Conservation (phyloP, 371 early-diverging fungal genomes). For the Mucor lusitanicus region DNA sequence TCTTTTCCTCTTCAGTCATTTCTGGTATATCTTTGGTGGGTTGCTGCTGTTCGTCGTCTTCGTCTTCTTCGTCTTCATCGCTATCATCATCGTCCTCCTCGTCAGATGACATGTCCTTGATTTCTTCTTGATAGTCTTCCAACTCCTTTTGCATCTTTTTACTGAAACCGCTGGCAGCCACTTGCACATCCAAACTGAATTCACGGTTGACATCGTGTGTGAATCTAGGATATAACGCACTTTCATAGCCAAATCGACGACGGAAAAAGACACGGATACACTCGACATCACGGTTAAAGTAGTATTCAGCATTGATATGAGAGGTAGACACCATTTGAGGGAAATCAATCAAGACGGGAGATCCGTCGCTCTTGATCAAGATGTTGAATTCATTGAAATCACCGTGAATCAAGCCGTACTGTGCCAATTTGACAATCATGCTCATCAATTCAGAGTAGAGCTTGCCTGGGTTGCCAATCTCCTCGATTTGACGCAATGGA, state of each 20-base stretch:
- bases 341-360: conserved; percentile 97
- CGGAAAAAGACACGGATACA: conserved; percentile 96
- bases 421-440: conserved; percentile 93
- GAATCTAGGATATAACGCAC: conserved; percentile 88
- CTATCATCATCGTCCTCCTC: conserved; percentile 38
- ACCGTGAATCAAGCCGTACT: conserved; percentile 98
- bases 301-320: conserved; percentile 93
- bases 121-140: conserved; percentile 66
- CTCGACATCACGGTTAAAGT: conserved; percentile 98
- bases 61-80: conserved; percentile 34
- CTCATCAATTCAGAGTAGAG: conserved; percentile 94
- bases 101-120: conserved; percentile 45
- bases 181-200: conserved; percentile 92
- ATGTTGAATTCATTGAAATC: conserved; percentile 99
- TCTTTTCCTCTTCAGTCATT: conserved; percentile 33
- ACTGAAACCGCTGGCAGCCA: conserved; percentile 94
- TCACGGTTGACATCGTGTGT: conserved; percentile 79
- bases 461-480: conserved; percentile 86
- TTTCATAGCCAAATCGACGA: conserved; percentile 88
- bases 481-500: conserved; percentile 90
- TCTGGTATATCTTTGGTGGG: conserved; percentile 31
- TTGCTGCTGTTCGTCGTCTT: conserved; percentile 12
- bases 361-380: conserved; percentile 83
- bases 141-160: conserved; percentile 88
- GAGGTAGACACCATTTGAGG: conserved; percentile 99